Base-by-base conservation (phyloP, 768 basidiomycete genomes). In the Leccinum uliginosum region DNA sequence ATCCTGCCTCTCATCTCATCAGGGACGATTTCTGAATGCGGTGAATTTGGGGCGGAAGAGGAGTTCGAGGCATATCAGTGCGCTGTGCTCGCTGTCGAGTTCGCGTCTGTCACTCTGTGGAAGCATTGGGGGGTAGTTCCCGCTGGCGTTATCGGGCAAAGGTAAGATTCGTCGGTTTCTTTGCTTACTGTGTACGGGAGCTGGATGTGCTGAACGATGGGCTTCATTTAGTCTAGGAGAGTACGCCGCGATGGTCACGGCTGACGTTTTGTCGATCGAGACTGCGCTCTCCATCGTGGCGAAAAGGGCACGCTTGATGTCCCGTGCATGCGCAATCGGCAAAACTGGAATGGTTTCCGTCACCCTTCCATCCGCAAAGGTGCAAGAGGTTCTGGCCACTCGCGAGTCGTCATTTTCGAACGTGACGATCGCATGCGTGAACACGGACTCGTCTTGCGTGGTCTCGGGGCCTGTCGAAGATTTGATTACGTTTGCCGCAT, bases 181-280 rank as follows among this genome's bases (percentile, higher is more conserved):
- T 19, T 19, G 1, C 34, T 34, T n/a, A 9, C n/a, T 38, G 26
- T 24, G 12, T 40, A 5, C 2, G 26, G 11, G 17, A 38, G 14
- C 35, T 38, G 17, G 24, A 3, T 11, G 17, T 34, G 1, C 58
- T 45, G 12, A 69, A 7, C 3, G 6, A n/a, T 54, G 29, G 32
- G 4, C 8, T 46, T 44, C 43, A 10, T n/a, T n/a, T 57, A 91
- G 89, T 67, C 76, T 91, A 17, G 89, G 89, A 40, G 89, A 91
- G 73, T 90, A 87, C 54, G 83, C 83, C 8, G 88, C 85, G 10
- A 77, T 90, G 40, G 83, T 84, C 17, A 71, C 78, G n/a, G 82
- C 87, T 0, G 80, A 75, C 1, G 81, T 87, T 1, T 62, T 91
- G 14, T 74, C 76, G 0, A 70, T 89, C 17, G 72, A 80, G 58